phyloP scores from a whole-genome alignment of 2,329 filamentous ascomycete species.

The Aspergillus sclerotialis region DNA sequence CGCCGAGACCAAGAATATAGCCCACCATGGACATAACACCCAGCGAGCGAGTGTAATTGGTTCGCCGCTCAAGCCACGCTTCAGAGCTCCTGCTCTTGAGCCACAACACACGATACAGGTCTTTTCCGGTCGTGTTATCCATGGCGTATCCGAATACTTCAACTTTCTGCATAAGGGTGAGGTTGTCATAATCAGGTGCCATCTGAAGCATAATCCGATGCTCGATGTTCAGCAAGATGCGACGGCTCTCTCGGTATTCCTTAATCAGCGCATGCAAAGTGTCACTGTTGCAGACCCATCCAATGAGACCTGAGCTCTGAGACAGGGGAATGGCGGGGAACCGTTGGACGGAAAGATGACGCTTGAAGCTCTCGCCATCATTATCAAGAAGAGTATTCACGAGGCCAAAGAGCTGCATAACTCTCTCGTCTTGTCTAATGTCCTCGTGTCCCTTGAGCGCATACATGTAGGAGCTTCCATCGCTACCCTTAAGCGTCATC shows the following conservation, averaged over 20 bases:
- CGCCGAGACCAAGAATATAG: constrained; percentile 93
- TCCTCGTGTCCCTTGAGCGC: constrained; percentile 98
- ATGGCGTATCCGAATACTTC: constrained; percentile 98
- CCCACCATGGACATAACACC: constrained; percentile 99
- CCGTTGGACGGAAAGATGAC: constrained; percentile 90
- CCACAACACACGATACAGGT: constrained; percentile 96
- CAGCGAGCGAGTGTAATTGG: constrained; percentile 96
- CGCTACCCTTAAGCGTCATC: constrained; percentile 78
- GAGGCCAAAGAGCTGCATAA: constrained; percentile 98
- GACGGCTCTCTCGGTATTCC: constrained; percentile 93
- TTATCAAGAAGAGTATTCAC: constrained; percentile 92
- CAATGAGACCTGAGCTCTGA: constrained; percentile 88
- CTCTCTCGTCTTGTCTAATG: constrained; percentile 95
- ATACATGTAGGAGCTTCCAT: constrained; percentile 82
- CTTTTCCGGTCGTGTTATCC: constrained; percentile 97
- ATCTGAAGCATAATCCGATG: constrained; percentile 99
- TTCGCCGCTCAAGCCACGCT: constrained; percentile 92
- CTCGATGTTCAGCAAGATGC: constrained; percentile 97
- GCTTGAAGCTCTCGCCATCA: constrained; percentile 94
- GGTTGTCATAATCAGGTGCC: constrained; percentile 97
- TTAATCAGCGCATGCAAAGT: constrained; percentile 94
- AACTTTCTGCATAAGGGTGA: constrained; percentile 99
- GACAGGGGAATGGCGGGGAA: constrained; percentile 97
- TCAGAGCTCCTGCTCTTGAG: constrained; percentile 98
- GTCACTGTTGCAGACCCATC: constrained; percentile 97